A percentile compares a stretch with the other conserved stretches of the same genome.
Evolutionary conservation across 2,329 filamentous ascomycete species (phyloP).

Genomic region (Periconia sp.): DNA sequence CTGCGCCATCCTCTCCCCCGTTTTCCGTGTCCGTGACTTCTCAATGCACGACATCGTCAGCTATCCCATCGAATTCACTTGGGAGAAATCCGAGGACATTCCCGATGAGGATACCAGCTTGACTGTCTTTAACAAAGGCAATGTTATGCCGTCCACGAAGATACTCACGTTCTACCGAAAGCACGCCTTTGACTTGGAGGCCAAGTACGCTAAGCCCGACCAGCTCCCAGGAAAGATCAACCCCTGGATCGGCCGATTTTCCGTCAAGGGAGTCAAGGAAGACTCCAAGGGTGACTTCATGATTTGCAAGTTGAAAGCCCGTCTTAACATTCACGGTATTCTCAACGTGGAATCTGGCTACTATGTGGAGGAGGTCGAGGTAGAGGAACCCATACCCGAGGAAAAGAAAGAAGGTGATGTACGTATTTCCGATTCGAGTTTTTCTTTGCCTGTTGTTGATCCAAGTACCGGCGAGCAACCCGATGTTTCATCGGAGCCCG

Average conservation of each 20-base stretch:
- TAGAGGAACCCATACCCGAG: conserved; percentile 86
- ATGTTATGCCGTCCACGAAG: conserved; percentile 96
- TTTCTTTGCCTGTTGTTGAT: conserved; percentile 12
- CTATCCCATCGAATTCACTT: conserved; percentile 98
- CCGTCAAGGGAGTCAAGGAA: conserved; percentile 94
- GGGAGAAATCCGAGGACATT: conserved; percentile 98
- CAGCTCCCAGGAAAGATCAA: conserved; percentile 84
- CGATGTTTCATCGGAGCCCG: conserved; percentile 21
- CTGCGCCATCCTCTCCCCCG: conserved; percentile 94
- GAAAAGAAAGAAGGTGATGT: conserved; percentile 69
- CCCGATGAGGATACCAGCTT: conserved; percentile 97
- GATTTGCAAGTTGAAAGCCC: conserved; percentile 99
- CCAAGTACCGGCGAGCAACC: conserved; percentile 20
- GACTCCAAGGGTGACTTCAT: conserved; percentile 96
- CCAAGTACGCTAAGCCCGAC: conserved; percentile 86
- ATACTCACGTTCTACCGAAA: conserved; percentile 99
- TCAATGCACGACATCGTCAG: conserved; percentile 95
- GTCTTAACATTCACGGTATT: conserved; percentile 93
- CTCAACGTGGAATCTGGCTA: conserved; percentile 96
- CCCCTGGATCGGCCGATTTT: conserved; percentile 96
- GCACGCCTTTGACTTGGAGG: conserved; percentile 94
- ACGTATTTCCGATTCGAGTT: conserved; percentile 50
- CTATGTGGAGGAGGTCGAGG: conserved; percentile 96
- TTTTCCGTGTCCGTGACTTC: conserved; percentile 98
- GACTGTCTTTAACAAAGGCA: conserved; percentile 96